Evolutionary conservation across 139 green algal genomes (phyloP), one percentile per base, ranked within the genome.

Genomic region (Gonium pectorale): DNA sequence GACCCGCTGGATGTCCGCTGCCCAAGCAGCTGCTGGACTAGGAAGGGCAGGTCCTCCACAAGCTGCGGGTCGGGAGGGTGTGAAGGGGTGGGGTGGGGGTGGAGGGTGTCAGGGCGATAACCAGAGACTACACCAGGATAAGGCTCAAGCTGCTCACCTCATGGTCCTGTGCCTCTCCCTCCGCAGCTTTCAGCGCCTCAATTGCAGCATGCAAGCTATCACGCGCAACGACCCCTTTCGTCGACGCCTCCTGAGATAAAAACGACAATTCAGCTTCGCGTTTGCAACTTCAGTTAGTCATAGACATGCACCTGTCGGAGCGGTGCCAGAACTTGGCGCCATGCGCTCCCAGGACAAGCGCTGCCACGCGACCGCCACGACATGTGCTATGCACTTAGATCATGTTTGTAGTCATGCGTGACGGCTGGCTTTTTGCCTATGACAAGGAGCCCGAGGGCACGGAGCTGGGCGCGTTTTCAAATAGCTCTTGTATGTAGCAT

Each of bases 11-110:
- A 59, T 35, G 74, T 43, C 5, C 33, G 35, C 27, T 13, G 33
- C 0, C 66, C 38, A 5, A 85, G 9, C 5, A 86, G 67, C 68
- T 86, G 85, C 59, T 89, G 85, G 22, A 83, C 68, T 9, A 89
- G 68, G 67, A 89, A 89, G 21, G 77, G 33, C 31, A 89, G 66
- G 44, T 89, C 85, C 60, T 89, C 85, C 40, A 33, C 79, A 9
- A 89, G 41, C 85, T 89, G 74, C 62, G 54, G n/a, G n/a, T n/a
- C n/a, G n/a, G n/a, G n/a, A n/a, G n/a, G n/a, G n/a, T 6, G 67
- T 49, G 6, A 73, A 22, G 17, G 19, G 29, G 9, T 2, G 27
- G 40, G 41, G 38, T 37, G n/a, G 26, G 37, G 9, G 37, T 27
- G 59, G 13, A 8, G 31, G 44, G 5, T 35, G 31, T 38, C 40